Evolutionary conservation across 2,329 filamentous ascomycete species (phyloP).

Genomic region (Xylaria sp.): DNA sequence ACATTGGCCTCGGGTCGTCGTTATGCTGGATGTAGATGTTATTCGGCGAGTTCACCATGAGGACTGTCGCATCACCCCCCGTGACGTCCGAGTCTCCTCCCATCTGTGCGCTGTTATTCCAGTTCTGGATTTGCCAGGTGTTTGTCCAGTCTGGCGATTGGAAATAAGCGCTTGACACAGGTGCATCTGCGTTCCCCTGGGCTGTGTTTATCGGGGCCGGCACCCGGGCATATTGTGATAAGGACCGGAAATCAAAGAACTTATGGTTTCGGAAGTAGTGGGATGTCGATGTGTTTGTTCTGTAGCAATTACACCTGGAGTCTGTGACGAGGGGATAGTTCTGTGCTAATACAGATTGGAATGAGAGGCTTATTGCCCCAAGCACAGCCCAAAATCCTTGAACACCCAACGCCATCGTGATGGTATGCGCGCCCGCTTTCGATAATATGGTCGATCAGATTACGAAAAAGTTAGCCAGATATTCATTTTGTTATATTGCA

Average conservation of each 20-base stretch:
- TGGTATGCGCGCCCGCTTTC: conserved; percentile 2
- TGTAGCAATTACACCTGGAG: conserved; percentile 58
- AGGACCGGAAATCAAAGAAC: conserved; percentile 62
- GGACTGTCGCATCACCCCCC: conserved; percentile 50
- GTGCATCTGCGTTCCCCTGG: conserved; percentile 45
- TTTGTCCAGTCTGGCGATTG: conserved; percentile 45
- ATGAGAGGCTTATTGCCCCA: conserved; percentile 29
- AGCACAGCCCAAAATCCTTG: conserved; percentile 30
- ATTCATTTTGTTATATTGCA: neutral
- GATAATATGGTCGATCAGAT: neutral
- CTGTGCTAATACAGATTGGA: conserved; percentile 35
- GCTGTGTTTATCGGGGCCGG: conserved; percentile 46
- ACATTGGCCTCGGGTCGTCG: conserved; percentile 46
- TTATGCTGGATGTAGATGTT: conserved; percentile 60
- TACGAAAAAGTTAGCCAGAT: neutral
- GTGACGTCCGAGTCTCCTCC: conserved; percentile 42
- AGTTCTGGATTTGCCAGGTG: conserved; percentile 51
- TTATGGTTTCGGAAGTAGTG: conserved; percentile 58
- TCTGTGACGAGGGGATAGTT: conserved; percentile 44
- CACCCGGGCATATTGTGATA: conserved; percentile 54
- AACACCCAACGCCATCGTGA: conserved; percentile 25
- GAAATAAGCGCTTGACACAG: conserved; percentile 49
- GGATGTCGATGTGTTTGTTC: conserved; percentile 58
- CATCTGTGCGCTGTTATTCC: conserved; percentile 51
- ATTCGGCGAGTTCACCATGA: conserved; percentile 55